These are phyloP conservation scores for Trichothecium roseum DNA, from an alignment of 2,329 filamentous ascomycete species.

Conservation along the genomic window DNA sequence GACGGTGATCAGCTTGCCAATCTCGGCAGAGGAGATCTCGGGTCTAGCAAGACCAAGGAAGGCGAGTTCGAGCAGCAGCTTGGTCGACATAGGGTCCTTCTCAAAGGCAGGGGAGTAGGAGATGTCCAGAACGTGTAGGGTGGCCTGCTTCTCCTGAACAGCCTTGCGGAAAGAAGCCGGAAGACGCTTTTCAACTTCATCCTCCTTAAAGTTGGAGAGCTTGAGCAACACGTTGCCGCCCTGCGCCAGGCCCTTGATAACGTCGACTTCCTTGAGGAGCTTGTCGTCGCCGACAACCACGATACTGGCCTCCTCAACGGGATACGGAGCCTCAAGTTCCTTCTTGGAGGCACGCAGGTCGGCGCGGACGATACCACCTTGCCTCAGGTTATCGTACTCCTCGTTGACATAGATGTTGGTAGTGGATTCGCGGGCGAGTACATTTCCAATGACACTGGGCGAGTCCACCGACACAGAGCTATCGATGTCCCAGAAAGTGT, in stretches of 20 bases:
- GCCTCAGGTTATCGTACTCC: slow-evolving; percentile 53
- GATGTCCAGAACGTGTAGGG: slow-evolving; percentile 68
- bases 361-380: slow-evolving; percentile 71
- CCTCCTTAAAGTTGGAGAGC: slow-evolving; percentile 71
- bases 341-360: slow-evolving; percentile 79
- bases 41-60: slow-evolving; percentile 72
- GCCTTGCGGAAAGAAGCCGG: slow-evolving; percentile 59
- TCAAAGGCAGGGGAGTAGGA: slow-evolving; percentile 57
- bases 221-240: slow-evolving; percentile 67
- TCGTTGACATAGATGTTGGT: slow-evolving; percentile 52
- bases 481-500: slow-evolving; percentile 89
- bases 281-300: slow-evolving; percentile 70
- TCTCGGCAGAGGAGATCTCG: slow-evolving; percentile 47
- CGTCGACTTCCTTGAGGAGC: slow-evolving; percentile 67
- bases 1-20: slow-evolving; percentile 54
- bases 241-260: slow-evolving; percentile 58
- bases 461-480: slow-evolving; percentile 57
- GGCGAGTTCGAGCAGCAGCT: slow-evolving; percentile 65
- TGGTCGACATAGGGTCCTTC: slow-evolving; percentile 52
- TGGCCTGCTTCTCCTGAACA: slow-evolving; percentile 57
- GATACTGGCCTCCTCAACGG: slow-evolving; percentile 68
- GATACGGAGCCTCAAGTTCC: slow-evolving; percentile 75
- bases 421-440: slow-evolving; percentile 63
- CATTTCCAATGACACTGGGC: slow-evolving; percentile 46
- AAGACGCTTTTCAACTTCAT: slow-evolving; percentile 82